Conservation (phyloP, 169 alveolate genomes). For the Miamiensis avidus region DNA sequence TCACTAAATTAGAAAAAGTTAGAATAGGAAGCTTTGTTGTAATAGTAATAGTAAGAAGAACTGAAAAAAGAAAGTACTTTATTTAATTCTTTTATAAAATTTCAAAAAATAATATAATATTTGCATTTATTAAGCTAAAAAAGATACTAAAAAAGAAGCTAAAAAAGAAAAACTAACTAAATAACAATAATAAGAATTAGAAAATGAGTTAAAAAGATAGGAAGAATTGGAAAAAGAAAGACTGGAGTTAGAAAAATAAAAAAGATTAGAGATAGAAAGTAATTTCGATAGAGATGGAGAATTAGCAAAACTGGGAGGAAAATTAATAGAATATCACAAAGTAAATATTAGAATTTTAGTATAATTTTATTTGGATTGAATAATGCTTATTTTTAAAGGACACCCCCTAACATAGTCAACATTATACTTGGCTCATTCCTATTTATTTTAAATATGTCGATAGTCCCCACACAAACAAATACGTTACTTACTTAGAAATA, state of each 20-base stretch:
- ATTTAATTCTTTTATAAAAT: no score
- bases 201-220: slow-evolving; percentile 34
- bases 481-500: slow-evolving; percentile 51
- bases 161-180: slow-evolving; percentile 42
- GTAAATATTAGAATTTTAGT: slow-evolving; percentile 24
- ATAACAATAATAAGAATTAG: slow-evolving; percentile 29
- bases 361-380: neutral
- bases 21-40: slow-evolving; percentile 51
- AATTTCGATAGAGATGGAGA: slow-evolving; percentile 37
- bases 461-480: slow-evolving; percentile 51
- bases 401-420: slow-evolving; percentile 27
- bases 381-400: neutral
- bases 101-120: no score
- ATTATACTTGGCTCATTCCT: slow-evolving; percentile 45
- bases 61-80: slow-evolving; percentile 50
- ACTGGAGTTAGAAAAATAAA: slow-evolving; percentile 36
- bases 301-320: slow-evolving; percentile 46
- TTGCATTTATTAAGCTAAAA: slow-evolving; percentile 42
- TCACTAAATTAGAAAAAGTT: slow-evolving; percentile 43
- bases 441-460: slow-evolving; percentile 39
- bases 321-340: slow-evolving; percentile 30
- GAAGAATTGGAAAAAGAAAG: slow-evolving; percentile 39
- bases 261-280: slow-evolving; percentile 34
- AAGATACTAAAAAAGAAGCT: slow-evolving; percentile 40
- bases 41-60: slow-evolving; percentile 57